Base-by-base conservation (phyloP, 2,329 filamentous ascomycete species). In the Blumeriella jaapii region DNA sequence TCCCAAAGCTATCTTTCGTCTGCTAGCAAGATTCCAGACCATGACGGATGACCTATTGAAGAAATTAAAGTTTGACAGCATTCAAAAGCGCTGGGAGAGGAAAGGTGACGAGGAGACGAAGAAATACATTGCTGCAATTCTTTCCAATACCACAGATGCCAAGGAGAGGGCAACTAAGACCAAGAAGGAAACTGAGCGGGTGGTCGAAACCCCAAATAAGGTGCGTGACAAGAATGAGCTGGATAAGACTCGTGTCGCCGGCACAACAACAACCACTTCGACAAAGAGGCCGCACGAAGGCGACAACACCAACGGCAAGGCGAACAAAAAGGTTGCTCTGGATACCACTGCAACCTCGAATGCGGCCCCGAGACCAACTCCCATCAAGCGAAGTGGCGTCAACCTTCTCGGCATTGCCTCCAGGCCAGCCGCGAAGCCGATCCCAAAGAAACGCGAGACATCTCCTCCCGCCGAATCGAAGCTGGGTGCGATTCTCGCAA, bases 101-200 rank as follows among this genome's bases (percentile, higher is more conserved):
- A 75, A 74, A 49, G 78, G 74, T 16, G 76, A 82, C 49, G 65
- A 69, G 0, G 71, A 78, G 34, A 70, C 74, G 30, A 78, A 78
- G 48, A 66, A 65, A 4, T 60, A 78, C 29, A 71, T 79, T 4
- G 65, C 68, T 22, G 66, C 68, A 40, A 76, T 80, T 29, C 57
- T 68, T n/a, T 47, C 52, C 14, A 57, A 52, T 38, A 56, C 55
- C 6, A 41, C 32, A 7, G 51, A 55, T 27, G 49, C 49, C 9
- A 51, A 52, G 33, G 50, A 51, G 32, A 48, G 40, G 31, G 44
- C 42, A n/a, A 46, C 61, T 12, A 65, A 67, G 43, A 57, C 60
- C 2, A 67, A 67, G 40, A 61, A 64, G 41, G 60, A 62, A 36
- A 52, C 56, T 20, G 31, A 33, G 11, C 39, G 44, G 19, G 34